Evolutionary conservation across 169 alveolate genomes (phyloP).

Genomic region (Eimeria sp.): DNA sequence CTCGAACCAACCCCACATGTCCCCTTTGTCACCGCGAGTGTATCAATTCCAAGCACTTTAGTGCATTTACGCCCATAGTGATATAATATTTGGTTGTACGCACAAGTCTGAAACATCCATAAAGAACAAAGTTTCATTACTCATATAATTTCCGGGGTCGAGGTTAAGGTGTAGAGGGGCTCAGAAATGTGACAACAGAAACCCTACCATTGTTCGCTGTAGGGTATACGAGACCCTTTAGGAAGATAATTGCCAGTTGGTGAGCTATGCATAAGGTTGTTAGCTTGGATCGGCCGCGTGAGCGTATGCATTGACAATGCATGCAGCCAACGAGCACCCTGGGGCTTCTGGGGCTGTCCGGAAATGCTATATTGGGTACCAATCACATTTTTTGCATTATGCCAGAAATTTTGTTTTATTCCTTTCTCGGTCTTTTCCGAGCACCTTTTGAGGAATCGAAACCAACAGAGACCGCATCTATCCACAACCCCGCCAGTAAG

Average conservation of each 20-base stretch:
- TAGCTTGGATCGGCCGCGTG: not conserved
- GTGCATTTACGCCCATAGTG: not conserved
- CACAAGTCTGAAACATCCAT: not conserved
- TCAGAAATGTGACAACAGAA: not conserved
- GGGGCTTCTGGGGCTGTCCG: slow-evolving; percentile 38
- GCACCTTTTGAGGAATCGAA: not conserved
- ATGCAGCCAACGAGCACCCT: slow-evolving; percentile 49
- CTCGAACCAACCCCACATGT: not conserved
- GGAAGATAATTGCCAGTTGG: not conserved
- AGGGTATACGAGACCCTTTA: not conserved
- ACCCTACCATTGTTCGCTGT: not conserved
- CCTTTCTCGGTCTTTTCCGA: not conserved
- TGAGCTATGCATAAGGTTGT: not conserved
- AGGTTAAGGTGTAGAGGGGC: not conserved
- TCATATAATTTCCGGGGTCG: not conserved
- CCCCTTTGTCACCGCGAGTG: not conserved
- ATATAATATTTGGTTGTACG: not conserved
- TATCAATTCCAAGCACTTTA: not conserved
- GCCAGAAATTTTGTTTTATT: not conserved
- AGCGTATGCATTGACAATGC: not conserved
- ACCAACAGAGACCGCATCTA: not conserved
- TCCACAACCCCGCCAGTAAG: not conserved
- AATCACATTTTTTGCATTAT: not conserved
- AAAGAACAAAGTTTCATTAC: not conserved
- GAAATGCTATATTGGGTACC: not conserved